Evolutionary conservation across 2,329 filamentous ascomycete species (phyloP), one percentile per base, ranked within the genome.

Genomic region (Ophiostoma novo-ulmi): DNA sequence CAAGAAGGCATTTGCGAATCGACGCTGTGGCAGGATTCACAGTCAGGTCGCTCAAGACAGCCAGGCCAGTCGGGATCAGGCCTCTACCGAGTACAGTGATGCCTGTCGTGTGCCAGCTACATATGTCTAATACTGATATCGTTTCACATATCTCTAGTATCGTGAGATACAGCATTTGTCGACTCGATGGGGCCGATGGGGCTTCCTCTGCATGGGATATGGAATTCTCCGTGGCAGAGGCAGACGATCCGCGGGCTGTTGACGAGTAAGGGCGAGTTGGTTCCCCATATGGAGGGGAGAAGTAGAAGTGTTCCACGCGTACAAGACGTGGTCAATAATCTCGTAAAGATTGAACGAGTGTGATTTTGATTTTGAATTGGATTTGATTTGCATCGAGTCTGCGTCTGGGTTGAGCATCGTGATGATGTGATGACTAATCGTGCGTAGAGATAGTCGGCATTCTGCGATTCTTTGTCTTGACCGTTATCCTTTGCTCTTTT

Each of bases 261-360:
- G n/a, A 20, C n/a, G n/a, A 52, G 48, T 20, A 22, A 22, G 48
- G 48, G 6, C 22, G 41, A 14, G 5, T 14, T 13, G 1, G 13
- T 13, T 44, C 41, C 31, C 31, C 31, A 31, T 31, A 0, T 31
- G 31, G 31, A 44, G n/a, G 44, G 44, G 17, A 26, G 52, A 58
- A 58, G 31, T 58, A 26, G 52, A 58, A 58, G 31, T 58, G 52
- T 26, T 58, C 52, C 52, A 58, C 52, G 52, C 52, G n/a, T 22
- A 17, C 52, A 26, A 13, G 22, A 26, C 52, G 52, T 58, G 20
- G 3, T 20, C 14, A 17, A 48, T 48, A 39, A 39, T 10, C 10
- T 13, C 38, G 31, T 31, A 4, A 4, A 4, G 20, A n/a, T 55
- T 11, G 7, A 55, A 22, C n/a, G 22, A 5, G 6, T 55, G 48